Evolutionary conservation across 2,329 filamentous ascomycete species (phyloP).

Genomic region (Akanthomyces muscarius): DNA sequence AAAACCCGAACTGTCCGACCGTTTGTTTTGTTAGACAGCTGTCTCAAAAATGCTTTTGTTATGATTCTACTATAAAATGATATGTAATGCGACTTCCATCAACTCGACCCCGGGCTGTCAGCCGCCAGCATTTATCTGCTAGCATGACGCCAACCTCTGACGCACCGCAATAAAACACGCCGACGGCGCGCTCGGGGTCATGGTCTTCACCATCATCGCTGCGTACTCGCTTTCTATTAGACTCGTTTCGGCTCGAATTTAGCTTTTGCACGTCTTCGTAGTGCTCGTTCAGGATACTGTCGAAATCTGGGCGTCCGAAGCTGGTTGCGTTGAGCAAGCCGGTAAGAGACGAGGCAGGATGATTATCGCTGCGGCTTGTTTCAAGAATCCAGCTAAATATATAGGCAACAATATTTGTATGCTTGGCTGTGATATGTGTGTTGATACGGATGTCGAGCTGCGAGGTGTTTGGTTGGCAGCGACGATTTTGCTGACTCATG

Average conservation of each 20-base stretch:
- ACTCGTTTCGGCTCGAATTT: neutral
- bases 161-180: slow-evolving; percentile 54
- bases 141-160: slow-evolving; percentile 53
- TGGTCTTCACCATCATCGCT: neutral
- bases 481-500: slow-evolving; percentile 35
- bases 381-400: slow-evolving; percentile 55
- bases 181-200: slow-evolving; percentile 29
- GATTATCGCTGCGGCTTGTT: slow-evolving; percentile 47
- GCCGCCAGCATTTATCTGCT: slow-evolving; percentile 48
- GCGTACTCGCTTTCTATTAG: neutral
- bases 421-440: slow-evolving; percentile 54
- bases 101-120: slow-evolving; percentile 47
- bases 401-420: slow-evolving; percentile 49
- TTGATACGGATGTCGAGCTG: slow-evolving; percentile 51
- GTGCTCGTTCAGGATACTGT: slow-evolving; percentile 48
- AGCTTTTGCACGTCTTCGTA: slow-evolving; percentile 48
- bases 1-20: too few relatives aligned
- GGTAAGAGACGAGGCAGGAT: slow-evolving; percentile 50
- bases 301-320: slow-evolving; percentile 53
- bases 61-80: slow-evolving; percentile 45
- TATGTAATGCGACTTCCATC: slow-evolving; percentile 52
- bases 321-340: slow-evolving; percentile 50
- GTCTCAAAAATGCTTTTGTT: too few relatives aligned
- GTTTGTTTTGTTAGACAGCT: too few relatives aligned
- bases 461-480: slow-evolving; percentile 32